Conservation (phyloP, 2,329 filamentous ascomycete species). For the Sphaceloma murrayae region DNA sequence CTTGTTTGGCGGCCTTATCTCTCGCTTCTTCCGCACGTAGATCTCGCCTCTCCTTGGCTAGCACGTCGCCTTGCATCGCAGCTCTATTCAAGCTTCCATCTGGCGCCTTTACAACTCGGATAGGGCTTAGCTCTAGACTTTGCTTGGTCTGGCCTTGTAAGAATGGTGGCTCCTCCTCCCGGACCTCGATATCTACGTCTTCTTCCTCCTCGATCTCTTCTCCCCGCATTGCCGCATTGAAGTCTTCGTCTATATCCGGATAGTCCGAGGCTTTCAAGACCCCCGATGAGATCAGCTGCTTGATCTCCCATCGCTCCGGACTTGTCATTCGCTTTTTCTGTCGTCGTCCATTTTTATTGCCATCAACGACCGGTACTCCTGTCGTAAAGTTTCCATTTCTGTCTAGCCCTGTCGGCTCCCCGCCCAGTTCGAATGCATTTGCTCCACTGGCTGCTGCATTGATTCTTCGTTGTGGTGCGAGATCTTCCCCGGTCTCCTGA, state of each 20-base stretch:
- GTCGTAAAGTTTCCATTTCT: slow-evolving; percentile 46
- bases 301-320: slow-evolving; percentile 94
- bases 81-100: slow-evolving; percentile 97
- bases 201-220: slow-evolving; percentile 89
- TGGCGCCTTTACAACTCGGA: slow-evolving; percentile 91
- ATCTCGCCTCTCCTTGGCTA: slow-evolving; percentile 86
- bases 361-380: slow-evolving; percentile 55
- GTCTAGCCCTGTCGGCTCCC: slow-evolving; percentile 43
- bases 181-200: slow-evolving; percentile 93
- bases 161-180: slow-evolving; percentile 94
- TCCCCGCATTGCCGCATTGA: slow-evolving; percentile 68
- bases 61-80: slow-evolving; percentile 80
- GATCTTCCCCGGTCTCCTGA: slow-evolving; percentile 73
- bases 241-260: slow-evolving; percentile 88
- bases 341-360: slow-evolving; percentile 44
- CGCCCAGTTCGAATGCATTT: slow-evolving; percentile 74
- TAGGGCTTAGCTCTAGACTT: slow-evolving; percentile 86
- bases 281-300: slow-evolving; percentile 90
- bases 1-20: slow-evolving; percentile 63
- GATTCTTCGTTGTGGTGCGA: slow-evolving; percentile 67
- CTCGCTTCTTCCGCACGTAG: slow-evolving; percentile 80
- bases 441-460: slow-evolving; percentile 80
- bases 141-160: slow-evolving; percentile 93
- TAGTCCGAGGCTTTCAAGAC: slow-evolving; percentile 89
- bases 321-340: slow-evolving; percentile 91